phyloP scores from a whole-genome alignment of 2,329 filamentous ascomycete species.

The Fusarium mexicanum region DNA sequence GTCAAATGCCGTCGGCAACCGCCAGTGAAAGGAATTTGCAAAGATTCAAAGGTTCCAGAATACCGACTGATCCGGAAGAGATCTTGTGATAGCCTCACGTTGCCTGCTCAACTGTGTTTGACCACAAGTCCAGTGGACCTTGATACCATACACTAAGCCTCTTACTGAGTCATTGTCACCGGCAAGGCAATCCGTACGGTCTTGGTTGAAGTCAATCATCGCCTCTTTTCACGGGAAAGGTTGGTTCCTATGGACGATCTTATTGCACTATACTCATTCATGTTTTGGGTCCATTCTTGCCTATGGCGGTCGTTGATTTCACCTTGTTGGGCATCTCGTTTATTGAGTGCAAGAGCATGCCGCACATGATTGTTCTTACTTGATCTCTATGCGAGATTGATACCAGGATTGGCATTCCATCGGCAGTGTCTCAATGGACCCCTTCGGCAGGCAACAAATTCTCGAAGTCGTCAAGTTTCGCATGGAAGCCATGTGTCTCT shows the following conservation, averaged over 20 bases:
- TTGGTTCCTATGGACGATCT: background rate
- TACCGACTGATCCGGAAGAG: background rate
- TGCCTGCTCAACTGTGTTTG: slow-evolving; percentile 14
- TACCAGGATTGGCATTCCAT: background rate
- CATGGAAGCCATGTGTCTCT: background rate
- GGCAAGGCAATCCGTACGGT: background rate
- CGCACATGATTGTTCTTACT: too few species aligned
- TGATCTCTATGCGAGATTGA: too few species aligned
- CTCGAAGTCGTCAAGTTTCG: slow-evolving; percentile 2
- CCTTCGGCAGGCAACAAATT: background rate
- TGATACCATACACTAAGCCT: background rate
- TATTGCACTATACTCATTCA: background rate
- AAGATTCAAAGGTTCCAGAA: background rate
- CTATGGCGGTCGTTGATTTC: background rate
- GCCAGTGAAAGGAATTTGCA: background rate
- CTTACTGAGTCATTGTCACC: background rate
- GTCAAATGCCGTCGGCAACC: background rate
- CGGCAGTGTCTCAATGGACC: slow-evolving; percentile 2
- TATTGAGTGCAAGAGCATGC: too few species aligned
- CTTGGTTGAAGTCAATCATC: slow-evolving; percentile 17
- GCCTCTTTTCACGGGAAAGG: background rate
- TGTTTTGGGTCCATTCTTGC: background rate
- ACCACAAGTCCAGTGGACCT: slow-evolving; percentile 3
- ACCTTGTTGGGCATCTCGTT: background rate
- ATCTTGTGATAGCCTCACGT: slow-evolving; percentile 25